phyloP scores from a whole-genome alignment of 1,284 basidiomycete genomes.

The Irpex sp. region DNA sequence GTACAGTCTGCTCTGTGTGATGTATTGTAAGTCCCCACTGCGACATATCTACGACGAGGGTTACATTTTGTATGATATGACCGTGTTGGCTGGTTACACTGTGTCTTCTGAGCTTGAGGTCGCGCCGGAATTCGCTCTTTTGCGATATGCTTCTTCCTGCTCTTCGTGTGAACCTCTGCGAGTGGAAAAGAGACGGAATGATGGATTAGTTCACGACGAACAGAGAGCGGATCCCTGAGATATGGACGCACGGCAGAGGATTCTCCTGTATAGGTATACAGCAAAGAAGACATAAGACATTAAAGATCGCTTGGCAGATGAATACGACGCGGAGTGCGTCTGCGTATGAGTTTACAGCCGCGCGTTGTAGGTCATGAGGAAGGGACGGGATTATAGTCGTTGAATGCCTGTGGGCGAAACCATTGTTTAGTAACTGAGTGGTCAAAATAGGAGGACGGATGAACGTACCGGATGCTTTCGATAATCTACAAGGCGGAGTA shows the following conservation, averaged over 20 bases:
- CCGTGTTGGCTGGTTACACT: background rate
- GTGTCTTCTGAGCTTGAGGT: slow-evolving; percentile 24
- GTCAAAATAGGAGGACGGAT: slow-evolving; percentile 3
- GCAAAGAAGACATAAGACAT: slow-evolving; percentile 68
- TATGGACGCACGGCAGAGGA: slow-evolving; percentile 67
- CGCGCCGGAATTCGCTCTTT: slow-evolving; percentile 33
- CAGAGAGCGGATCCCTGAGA: background rate
- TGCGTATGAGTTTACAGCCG: slow-evolving; percentile 87
- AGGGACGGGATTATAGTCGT: slow-evolving; percentile 84
- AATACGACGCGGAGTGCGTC: slow-evolving; percentile 90
- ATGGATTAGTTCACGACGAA: slow-evolving; percentile 8
- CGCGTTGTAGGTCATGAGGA: slow-evolving; percentile 63
- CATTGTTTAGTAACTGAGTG: background rate
- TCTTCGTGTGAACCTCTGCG: slow-evolving; percentile 69
- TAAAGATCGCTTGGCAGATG: slow-evolving; percentile 76
- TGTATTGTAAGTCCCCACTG: background rate
- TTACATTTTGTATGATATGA: slow-evolving; percentile 10
- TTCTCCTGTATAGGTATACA: slow-evolving; percentile 84
- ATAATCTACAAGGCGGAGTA: slow-evolving; percentile 61
- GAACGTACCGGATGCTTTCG: slow-evolving; percentile 69
- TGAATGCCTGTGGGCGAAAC: slow-evolving; percentile 67
- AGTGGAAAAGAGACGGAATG: slow-evolving; percentile 19
- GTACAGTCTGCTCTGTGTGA: slow-evolving; percentile 4
- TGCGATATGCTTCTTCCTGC: slow-evolving; percentile 63
- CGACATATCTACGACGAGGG: slow-evolving; percentile 1